Percentiles rank a stretch among this genome's conserved stretches.
These are phyloP conservation scores for Saccharomycopsis javanensis DNA, from an alignment of 805 yeast genomes.

Conservation along the genomic window DNA sequence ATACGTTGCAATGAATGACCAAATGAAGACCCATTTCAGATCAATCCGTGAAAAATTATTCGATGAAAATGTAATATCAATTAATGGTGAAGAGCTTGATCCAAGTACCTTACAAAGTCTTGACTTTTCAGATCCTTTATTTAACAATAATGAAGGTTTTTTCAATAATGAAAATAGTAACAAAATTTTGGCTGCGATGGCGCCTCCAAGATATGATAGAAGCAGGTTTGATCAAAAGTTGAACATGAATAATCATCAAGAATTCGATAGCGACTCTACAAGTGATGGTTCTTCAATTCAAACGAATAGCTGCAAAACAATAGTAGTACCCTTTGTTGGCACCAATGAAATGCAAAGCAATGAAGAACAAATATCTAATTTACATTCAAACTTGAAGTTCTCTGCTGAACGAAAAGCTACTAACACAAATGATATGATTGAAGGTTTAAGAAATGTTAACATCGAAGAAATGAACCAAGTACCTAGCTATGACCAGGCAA, in stretches of 20 bases:
- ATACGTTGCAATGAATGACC: conserved; percentile 16
- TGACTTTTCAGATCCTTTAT: neutral
- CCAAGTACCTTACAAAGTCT: neutral
- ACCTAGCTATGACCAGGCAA: conserved; percentile 77
- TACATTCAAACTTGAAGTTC: neutral
- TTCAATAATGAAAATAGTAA: conserved; percentile 20
- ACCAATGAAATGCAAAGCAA: too few relatives aligned
- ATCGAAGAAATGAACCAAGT: conserved; percentile 45
- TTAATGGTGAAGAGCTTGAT: neutral
- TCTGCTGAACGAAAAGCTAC: neutral
- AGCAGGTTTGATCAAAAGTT: conserved; percentile 16
- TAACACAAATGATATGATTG: neutral
- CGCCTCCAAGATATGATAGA: conserved; percentile 29
- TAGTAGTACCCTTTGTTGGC: too few relatives aligned
- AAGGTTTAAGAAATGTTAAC: neutral
- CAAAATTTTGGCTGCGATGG: conserved; percentile 24
- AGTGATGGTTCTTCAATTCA: too few relatives aligned
- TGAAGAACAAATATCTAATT: too few relatives aligned
- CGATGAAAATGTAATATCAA: neutral
- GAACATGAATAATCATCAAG: conserved; percentile 21
- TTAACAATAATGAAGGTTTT: neutral
- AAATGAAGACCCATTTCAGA: conserved; percentile 2
- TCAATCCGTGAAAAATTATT: conserved; percentile 3
- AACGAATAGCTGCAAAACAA: too few relatives aligned
- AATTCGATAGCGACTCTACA: conserved; percentile 14